These are phyloP conservation scores for Cladosporium sp. DNA, from an alignment of 2,329 filamentous ascomycete genomes.

Conservation along the genomic window DNA sequence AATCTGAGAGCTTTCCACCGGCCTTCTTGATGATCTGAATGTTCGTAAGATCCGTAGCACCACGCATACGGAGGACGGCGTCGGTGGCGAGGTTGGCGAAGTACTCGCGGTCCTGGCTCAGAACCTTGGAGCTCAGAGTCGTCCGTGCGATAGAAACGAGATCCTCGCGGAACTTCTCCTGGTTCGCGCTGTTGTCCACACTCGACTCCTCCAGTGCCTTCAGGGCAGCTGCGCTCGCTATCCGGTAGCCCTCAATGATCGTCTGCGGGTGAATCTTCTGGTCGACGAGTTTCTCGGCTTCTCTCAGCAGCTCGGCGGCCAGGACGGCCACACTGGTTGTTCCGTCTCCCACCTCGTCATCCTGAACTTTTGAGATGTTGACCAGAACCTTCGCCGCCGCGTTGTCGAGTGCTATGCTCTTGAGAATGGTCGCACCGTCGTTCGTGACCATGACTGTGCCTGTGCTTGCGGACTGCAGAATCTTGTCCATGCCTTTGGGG, in stretches of 20 bases:
- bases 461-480: slow-evolving; percentile 60
- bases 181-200: slow-evolving; percentile 82
- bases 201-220: slow-evolving; percentile 77
- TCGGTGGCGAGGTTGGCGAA: slow-evolving; percentile 88
- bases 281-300: slow-evolving; percentile 94
- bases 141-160: slow-evolving; percentile 86
- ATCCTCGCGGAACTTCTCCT: slow-evolving; percentile 81
- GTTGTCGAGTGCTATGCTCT: slow-evolving; percentile 97
- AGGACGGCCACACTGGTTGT: slow-evolving; percentile 97
- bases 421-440: slow-evolving; percentile 96
- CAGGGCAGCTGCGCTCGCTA: slow-evolving; percentile 87
- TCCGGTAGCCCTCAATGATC: slow-evolving; percentile 97
- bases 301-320: slow-evolving; percentile 87
- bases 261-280: slow-evolving; percentile 99
- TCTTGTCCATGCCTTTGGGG: slow-evolving; percentile 91
- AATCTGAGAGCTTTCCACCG: slow-evolving; percentile 94
- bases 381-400: slow-evolving; percentile 96
- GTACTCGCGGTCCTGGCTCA: slow-evolving; percentile 87
- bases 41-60: slow-evolving; percentile 88
- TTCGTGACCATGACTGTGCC: slow-evolving; percentile 98
- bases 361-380: slow-evolving; percentile 98
- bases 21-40: slow-evolving; percentile 99
- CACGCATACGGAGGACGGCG: slow-evolving; percentile 82
- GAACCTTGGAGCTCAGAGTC: slow-evolving; percentile 93
- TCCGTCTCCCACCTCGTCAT: slow-evolving; percentile 96